These are phyloP conservation scores for Didymella lethalis DNA, from an alignment of 2,329 filamentous ascomycete genomes.

Conservation along the genomic window DNA sequence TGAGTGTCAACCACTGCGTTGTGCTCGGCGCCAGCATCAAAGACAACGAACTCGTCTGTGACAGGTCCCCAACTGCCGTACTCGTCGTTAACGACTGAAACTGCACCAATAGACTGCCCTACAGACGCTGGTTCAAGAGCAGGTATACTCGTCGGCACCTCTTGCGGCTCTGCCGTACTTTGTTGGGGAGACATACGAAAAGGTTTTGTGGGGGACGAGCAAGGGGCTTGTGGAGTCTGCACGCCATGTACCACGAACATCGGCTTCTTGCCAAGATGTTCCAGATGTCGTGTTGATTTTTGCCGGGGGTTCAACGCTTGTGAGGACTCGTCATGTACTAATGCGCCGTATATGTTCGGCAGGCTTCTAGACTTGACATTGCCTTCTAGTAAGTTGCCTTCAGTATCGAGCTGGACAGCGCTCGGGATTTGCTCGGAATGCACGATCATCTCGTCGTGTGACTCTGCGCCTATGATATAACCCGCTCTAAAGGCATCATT, in stretches of 20 bases:
- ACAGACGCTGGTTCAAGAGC: not conserved
- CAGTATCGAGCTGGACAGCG: slow-evolving; percentile 12
- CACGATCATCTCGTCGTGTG: slow-evolving; percentile 17
- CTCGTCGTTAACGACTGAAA: not conserved
- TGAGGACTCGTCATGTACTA: not conserved
- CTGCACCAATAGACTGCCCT: not conserved
- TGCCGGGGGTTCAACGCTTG: not conserved
- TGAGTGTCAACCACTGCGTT: not conserved
- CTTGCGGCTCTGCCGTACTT: not conserved
- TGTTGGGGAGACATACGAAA: too few species aligned
- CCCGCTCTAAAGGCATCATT: slow-evolving; percentile 17
- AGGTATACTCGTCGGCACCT: not conserved
- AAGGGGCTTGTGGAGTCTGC: not conserved
- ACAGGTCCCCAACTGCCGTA: not conserved
- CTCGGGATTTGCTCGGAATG: slow-evolving; percentile 25
- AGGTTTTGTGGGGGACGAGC: not conserved
- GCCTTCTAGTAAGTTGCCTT: slow-evolving; percentile 13
- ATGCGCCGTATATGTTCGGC: slow-evolving; percentile 23
- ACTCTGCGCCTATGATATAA: slow-evolving; percentile 21
- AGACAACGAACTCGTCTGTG: not conserved
- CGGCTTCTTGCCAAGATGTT: not conserved
- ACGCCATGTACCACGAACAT: too few species aligned
- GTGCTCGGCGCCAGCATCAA: not conserved
- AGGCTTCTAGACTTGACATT: slow-evolving; percentile 3
- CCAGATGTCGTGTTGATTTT: not conserved